Evolutionary conservation across 2,329 filamentous ascomycete genomes (phyloP), one percentile per base, ranked within the genome.

Genomic region (Dothistroma septosporum): DNA sequence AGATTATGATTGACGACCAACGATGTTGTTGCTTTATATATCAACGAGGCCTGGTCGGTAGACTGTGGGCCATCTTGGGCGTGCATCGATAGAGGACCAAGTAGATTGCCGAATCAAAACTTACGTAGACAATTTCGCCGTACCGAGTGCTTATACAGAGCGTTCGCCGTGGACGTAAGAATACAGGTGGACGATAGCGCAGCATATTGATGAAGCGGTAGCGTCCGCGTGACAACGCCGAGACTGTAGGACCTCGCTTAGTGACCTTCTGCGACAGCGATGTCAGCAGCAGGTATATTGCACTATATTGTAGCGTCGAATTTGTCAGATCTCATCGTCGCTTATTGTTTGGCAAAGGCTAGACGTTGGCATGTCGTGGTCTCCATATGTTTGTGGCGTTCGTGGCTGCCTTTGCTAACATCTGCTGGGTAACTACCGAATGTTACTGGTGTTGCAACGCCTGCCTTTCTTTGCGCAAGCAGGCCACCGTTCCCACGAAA

Each of bases 201-300:
- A 33, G 48, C 57, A 53, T 28, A 31, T 58, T 53, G 57, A 58
- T 53, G 33, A 58, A 44, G 28, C 21, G 31, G 12, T 28, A 31
- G 4, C 31, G 11, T 53, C 16, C 5, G 49, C 33, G 28, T 35
- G 28, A 35, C 50, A 35, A 16, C 31, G 49, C 49, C 49, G 8
- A 53, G 24, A 53, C 49, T 35, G 22, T 49, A 35, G 54, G 57
- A 46, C n/a, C 44, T 57, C 35, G 57, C 49, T 50, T 53, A 53
- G 47, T 49, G 57, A 58, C 22, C 32, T 53, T 49, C 57, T 58
- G 57, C 35, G 31, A 58, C 57, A 50, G 35, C 49, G 24, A 24
- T 5, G 47, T 31, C 31, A 48, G 49, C 37, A n/a, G 21, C 35
- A 59, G 57, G 33, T 59, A 47, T 14, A 54, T 33, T 59, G 49